phyloP scores from a whole-genome alignment of 495 filamentous ascomycete species.

The Saxophila tyrrhenica region DNA sequence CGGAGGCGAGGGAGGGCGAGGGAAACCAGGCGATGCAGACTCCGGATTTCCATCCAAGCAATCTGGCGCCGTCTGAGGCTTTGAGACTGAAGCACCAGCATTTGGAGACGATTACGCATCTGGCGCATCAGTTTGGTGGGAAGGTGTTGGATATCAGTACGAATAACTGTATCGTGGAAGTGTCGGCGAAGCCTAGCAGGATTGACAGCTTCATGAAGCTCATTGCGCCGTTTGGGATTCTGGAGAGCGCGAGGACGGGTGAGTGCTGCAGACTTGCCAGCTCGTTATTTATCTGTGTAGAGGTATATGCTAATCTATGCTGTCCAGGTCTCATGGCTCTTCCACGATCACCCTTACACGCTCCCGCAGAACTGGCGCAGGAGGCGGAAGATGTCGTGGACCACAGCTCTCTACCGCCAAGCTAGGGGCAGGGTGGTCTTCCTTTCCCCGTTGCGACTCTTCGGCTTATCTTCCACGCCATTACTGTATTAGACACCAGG shows the following conservation, averaged over 20 bases:
- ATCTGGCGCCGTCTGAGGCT: conserved; percentile 73
- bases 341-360: conserved; percentile 78
- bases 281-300: background rate
- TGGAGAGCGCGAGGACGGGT: conserved; percentile 83
- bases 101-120: conserved; percentile 82
- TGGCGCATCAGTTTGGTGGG: conserved; percentile 94
- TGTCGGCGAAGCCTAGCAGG: conserved; percentile 84
- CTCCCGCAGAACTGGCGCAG: conserved; percentile 59
- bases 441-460: no score
- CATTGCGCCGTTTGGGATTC: conserved; percentile 86
- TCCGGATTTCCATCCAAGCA: conserved; percentile 71
- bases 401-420: conserved; percentile 81
- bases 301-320: conserved; percentile 2
- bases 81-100: conserved; percentile 95
- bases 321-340: conserved; percentile 76
- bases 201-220: conserved; percentile 98
- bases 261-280: background rate
- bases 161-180: conserved; percentile 94
- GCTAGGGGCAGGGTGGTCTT: conserved; percentile 40
- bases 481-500: background rate
- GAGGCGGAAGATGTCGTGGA: conserved; percentile 88
- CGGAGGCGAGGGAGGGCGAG: conserved; percentile 27
- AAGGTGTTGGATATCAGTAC: conserved; percentile 96
- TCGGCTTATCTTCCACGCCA: no score
- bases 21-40: no score